phyloP scores from a whole-genome alignment of 179 eudicot species.

The Patellifolia procumbens region DNA sequence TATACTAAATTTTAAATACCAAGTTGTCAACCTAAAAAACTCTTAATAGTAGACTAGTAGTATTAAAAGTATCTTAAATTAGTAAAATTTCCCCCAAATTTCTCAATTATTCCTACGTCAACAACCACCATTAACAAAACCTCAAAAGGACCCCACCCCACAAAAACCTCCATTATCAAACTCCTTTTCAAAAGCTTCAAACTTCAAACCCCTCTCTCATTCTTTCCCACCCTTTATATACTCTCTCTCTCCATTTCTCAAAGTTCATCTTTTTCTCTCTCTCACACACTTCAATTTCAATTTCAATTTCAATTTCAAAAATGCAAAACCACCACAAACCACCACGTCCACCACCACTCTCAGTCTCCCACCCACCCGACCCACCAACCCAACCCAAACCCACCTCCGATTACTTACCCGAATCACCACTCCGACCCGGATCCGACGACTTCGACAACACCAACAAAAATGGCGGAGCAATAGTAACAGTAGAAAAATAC shows the following conservation, averaged over 20 bases:
- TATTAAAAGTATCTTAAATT: no score
- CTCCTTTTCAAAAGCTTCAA: constrained; percentile 22
- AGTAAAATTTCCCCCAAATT: no score
- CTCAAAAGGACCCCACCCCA: not conserved
- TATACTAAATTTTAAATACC: no score
- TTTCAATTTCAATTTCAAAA: not conserved
- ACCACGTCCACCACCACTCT: constrained; percentile 24
- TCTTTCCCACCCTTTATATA: constrained; percentile 4
- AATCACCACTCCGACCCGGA: constrained; percentile 29
- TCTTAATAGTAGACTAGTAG: no score
- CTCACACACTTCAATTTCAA: not conserved
- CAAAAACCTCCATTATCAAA: constrained; percentile 1
- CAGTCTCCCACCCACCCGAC: constrained; percentile 7
- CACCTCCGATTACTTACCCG: no score
- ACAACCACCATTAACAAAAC: not conserved
- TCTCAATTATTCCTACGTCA: no score
- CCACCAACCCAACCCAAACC: constrained; percentile 21
- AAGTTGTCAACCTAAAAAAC: no score
- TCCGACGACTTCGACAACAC: constrained; percentile 17
- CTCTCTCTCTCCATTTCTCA: not conserved
- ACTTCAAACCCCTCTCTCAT: not conserved
- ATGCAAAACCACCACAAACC: constrained; percentile 24
- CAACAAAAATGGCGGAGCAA: constrained; percentile 25
- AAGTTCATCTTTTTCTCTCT: not conserved
- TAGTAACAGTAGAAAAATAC: constrained; percentile 48